Evolutionary conservation across 2,329 filamentous ascomycete genomes (phyloP).

Genomic region (Xylaria sp.): DNA sequence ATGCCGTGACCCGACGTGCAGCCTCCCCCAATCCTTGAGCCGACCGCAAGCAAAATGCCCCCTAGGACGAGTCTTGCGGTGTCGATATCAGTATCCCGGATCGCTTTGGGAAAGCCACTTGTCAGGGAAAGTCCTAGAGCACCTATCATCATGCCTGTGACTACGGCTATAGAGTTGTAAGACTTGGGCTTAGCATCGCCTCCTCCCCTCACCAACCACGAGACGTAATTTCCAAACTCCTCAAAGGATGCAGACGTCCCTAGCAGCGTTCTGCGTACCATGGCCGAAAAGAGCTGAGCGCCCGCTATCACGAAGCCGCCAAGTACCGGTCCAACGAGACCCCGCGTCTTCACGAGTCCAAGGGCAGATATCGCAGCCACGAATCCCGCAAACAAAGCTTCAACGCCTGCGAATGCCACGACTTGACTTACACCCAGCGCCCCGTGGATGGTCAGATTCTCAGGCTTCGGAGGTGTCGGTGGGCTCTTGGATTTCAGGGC

Average conservation of each 20-base stretch:
- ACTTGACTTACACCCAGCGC: conserved; percentile 54
- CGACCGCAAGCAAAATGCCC: conserved; percentile 68
- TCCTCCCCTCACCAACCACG: conserved; percentile 52
- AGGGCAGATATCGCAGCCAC: conserved; percentile 54
- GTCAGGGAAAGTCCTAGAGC: conserved; percentile 54
- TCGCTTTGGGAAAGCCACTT: conserved; percentile 49
- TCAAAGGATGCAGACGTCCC: conserved; percentile 72
- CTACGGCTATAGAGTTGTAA: conserved; percentile 62
- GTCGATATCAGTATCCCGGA: conserved; percentile 42
- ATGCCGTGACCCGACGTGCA: conserved; percentile 78
- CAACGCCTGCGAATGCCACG: conserved; percentile 56
- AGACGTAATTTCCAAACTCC: conserved; percentile 64
- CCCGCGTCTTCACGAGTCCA: conserved; percentile 45
- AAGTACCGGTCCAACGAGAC: conserved; percentile 58
- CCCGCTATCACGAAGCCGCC: conserved; percentile 69
- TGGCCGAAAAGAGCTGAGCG: conserved; percentile 67
- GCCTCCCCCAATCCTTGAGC: conserved; percentile 71
- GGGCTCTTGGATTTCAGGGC: conserved; percentile 41
- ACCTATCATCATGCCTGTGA: conserved; percentile 61
- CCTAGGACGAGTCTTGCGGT: conserved; percentile 60
- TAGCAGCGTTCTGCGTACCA: conserved; percentile 64
- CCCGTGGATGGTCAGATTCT: conserved; percentile 53
- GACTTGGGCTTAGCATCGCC: conserved; percentile 50
- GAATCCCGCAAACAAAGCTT: conserved; percentile 54
- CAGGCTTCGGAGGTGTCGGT: conserved; percentile 32